A percentile compares a stretch with the other conserved stretches of the same genome.
phyloP scores from a whole-genome alignment of 1,284 basidiomycete species.

The Moniliophthora roreri region DNA sequence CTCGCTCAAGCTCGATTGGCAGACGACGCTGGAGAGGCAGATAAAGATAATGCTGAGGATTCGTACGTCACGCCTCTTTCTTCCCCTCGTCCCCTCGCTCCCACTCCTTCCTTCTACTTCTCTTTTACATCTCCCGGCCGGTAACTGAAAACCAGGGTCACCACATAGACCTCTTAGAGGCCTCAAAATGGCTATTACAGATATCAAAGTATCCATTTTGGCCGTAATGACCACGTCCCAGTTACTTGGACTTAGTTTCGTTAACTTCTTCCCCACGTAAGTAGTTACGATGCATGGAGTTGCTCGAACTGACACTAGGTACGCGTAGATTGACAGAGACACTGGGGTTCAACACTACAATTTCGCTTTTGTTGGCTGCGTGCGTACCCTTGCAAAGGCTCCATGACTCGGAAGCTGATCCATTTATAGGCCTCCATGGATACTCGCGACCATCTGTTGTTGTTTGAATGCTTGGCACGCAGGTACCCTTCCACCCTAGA shows the following conservation, averaged over 20 bases:
- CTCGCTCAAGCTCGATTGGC: slow-evolving; percentile 72
- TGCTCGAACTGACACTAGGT: slow-evolving; percentile 27
- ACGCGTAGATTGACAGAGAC: slow-evolving; percentile 59
- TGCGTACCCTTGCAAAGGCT: slow-evolving; percentile 36
- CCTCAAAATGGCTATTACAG: slow-evolving; percentile 57
- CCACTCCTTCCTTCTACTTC: no score
- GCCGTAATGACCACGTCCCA: slow-evolving; percentile 51
- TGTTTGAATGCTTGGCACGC: slow-evolving; percentile 67
- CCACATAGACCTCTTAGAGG: slow-evolving; percentile 46
- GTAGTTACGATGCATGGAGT: slow-evolving; percentile 19
- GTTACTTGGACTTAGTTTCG: slow-evolving; percentile 65
- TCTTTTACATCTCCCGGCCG: no score
- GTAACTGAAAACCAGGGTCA: no score
- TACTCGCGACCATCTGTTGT: slow-evolving; percentile 53
- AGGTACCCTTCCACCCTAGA: slow-evolving; percentile 35
- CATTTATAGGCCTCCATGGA: slow-evolving; percentile 60
- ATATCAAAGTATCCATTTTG: slow-evolving; percentile 63
- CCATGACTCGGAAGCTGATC: neutral
- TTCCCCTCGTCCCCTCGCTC: no score
- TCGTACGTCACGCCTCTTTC: slow-evolving; percentile 4
- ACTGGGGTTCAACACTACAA: slow-evolving; percentile 60
- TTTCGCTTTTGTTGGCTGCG: slow-evolving; percentile 63
- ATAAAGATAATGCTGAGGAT: slow-evolving; percentile 52
- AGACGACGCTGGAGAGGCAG: slow-evolving; percentile 76
- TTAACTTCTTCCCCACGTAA: slow-evolving; percentile 75